Percentiles rank a stretch among this genome's conserved stretches.
Conservation (phyloP, 2,329 filamentous ascomycete species). For the Trichoderma citrinoviride region DNA sequence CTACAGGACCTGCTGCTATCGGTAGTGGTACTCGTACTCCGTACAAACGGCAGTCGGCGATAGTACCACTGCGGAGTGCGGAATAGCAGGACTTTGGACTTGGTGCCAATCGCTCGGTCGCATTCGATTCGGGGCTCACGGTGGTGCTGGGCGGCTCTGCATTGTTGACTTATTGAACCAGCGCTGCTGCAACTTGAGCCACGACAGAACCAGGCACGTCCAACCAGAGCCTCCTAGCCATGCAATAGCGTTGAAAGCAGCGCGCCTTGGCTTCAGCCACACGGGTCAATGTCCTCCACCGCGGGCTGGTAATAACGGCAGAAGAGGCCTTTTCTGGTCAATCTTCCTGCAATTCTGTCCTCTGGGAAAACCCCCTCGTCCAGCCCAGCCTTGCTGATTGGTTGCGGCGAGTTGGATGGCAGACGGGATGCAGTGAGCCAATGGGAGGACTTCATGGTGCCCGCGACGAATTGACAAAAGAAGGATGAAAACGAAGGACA, state of each 20-base stretch:
- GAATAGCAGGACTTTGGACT: not conserved
- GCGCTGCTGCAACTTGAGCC: not conserved
- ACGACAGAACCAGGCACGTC: not conserved
- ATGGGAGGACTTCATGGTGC: conserved; percentile 7
- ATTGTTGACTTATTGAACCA: not conserved
- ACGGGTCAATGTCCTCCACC: not conserved
- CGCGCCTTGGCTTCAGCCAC: conserved; percentile 19
- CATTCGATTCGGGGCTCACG: not conserved
- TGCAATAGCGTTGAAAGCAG: conserved; percentile 11
- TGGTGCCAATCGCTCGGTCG: not conserved
- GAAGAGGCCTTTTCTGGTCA: not conserved
- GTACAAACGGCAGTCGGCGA: not conserved
- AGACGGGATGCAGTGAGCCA: conserved; percentile 5
- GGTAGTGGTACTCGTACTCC: too few species aligned
- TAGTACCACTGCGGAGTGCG: not conserved
- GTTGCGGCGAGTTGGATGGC: not conserved
- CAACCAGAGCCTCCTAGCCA: conserved; percentile 7
- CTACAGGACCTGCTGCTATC: not conserved
- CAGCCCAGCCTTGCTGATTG: not conserved
- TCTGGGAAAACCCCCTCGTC: not conserved
- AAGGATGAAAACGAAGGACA: not conserved
- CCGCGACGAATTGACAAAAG: not conserved
- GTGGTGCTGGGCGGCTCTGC: not conserved
- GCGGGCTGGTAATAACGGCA: not conserved
- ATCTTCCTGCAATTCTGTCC: not conserved